A percentile compares a stretch with the other conserved stretches of the same genome.
Conservation (phyloP, 2,329 filamentous ascomycete species). For the Trichothecium roseum region DNA sequence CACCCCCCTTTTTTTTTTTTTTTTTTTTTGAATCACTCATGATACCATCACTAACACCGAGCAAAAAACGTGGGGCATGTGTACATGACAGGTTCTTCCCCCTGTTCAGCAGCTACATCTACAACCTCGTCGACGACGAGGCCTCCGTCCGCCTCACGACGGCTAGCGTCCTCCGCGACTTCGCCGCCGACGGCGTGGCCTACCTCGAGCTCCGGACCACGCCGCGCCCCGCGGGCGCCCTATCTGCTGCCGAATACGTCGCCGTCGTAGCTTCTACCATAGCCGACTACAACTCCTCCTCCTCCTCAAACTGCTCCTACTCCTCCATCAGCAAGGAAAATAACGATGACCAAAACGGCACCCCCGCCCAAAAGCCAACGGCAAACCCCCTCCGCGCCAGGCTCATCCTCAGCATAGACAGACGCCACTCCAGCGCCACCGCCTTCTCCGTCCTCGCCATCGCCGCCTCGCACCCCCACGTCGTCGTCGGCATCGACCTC, state of each 20-base stretch:
- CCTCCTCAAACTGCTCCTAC: no score
- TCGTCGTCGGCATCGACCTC: constrained; percentile 66
- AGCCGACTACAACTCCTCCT: constrained; percentile 35
- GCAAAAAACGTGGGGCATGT: no score
- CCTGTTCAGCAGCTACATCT: constrained; percentile 71
- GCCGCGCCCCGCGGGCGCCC: constrained; percentile 49
- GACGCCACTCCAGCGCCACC: constrained; percentile 46
- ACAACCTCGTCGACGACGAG: constrained; percentile 58
- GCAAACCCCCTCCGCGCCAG: constrained; percentile 49
- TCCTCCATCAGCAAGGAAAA: no score
- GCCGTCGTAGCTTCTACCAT: constrained; percentile 56
- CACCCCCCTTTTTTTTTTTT: no score
- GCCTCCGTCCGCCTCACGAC: constrained; percentile 53
- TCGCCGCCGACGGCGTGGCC: constrained; percentile 58
- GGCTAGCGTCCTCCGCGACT: constrained; percentile 52
- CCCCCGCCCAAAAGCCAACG: no score
- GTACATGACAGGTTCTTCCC: constrained; percentile 64
- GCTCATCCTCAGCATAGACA: constrained; percentile 67
- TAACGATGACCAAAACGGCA: constrained; percentile 25
- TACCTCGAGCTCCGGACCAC: constrained; percentile 78
- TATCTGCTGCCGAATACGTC: constrained; percentile 57
- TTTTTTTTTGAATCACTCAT: no score
- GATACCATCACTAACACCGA: no score
- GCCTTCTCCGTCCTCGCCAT: constrained; percentile 56
- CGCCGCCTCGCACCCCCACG: constrained; percentile 39